Evolutionary conservation across 495 filamentous ascomycete genomes (phyloP).

Genomic region (Friedmanniomyces simplex): DNA sequence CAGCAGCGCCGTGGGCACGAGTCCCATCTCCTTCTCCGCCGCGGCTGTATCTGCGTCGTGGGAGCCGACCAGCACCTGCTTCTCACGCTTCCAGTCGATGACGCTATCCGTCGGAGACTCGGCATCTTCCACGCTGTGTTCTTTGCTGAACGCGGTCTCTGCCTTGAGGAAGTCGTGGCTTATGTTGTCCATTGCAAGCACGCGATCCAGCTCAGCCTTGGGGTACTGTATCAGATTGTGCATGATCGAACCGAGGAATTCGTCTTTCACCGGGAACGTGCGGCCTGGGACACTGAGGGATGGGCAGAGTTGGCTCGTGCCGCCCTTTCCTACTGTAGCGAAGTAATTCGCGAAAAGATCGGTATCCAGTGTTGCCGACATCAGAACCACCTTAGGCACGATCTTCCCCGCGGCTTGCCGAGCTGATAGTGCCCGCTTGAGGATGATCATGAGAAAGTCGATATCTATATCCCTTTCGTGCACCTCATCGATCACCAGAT

Average conservation of each 20-base stretch:
- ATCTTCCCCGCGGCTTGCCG: constrained; percentile 29
- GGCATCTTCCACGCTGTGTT: background rate
- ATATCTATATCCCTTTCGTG: constrained; percentile 48
- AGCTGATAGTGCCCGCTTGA: constrained; percentile 39
- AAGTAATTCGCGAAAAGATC: constrained; percentile 49
- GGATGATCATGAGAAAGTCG: constrained; percentile 45
- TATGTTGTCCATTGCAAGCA: constrained; percentile 28
- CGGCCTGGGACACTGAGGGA: constrained; percentile 46
- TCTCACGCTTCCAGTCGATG: constrained; percentile 41
- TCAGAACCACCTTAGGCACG: constrained; percentile 44
- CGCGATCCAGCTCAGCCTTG: constrained; percentile 8
- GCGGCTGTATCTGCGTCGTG: constrained; percentile 17
- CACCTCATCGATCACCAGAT: constrained; percentile 52
- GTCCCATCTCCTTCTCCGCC: constrained; percentile 35
- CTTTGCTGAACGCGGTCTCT: constrained; percentile 26
- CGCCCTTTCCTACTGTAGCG: constrained; percentile 14
- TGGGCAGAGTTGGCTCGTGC: constrained; percentile 32
- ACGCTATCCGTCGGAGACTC: constrained; percentile 9
- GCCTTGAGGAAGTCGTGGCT: constrained; percentile 31
- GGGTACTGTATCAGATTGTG: constrained; percentile 28
- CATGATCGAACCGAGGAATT: constrained; percentile 44
- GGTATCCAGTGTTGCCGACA: constrained; percentile 51
- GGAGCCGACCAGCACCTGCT: background rate
- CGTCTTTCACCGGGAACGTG: constrained; percentile 43
- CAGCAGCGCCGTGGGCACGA: constrained; percentile 41